A percentile compares a stretch with the other conserved stretches of the same genome.
Conservation (phyloP, 2,329 filamentous ascomycete genomes). For the Fusarium pseudograminearum region DNA sequence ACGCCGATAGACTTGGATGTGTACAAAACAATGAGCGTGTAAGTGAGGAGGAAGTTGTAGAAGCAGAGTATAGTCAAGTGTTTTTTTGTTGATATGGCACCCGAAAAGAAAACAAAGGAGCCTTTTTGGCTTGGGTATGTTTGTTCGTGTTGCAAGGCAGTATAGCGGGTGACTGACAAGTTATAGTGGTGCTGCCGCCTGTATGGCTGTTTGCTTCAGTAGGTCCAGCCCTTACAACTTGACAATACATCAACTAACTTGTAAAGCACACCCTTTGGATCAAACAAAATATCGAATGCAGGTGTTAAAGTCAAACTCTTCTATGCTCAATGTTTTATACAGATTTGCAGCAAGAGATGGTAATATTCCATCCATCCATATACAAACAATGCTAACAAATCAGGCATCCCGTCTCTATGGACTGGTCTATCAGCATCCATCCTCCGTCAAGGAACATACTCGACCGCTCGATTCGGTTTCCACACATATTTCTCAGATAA, state of each 20-base stretch:
- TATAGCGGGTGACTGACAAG: background rate
- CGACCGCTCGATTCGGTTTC: conserved; percentile 59
- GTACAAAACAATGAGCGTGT: conserved; percentile 30
- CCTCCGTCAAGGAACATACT: conserved; percentile 59
- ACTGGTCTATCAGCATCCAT: conserved; percentile 59
- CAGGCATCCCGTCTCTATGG: conserved; percentile 58
- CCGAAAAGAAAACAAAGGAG: conserved; percentile 49
- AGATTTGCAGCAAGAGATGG: conserved; percentile 57
- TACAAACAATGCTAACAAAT: background rate
- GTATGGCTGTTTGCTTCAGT: conserved; percentile 61
- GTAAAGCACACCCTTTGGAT: conserved; percentile 57
- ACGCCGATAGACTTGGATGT: conserved; percentile 16
- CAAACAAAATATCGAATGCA: conserved; percentile 63
- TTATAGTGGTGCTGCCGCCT: conserved; percentile 57
- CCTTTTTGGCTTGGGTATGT: conserved; percentile 60
- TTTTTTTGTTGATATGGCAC: conserved; percentile 25
- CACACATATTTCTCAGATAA: conserved; percentile 54
- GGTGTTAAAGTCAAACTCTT: conserved; percentile 55
- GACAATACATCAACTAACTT: background rate
- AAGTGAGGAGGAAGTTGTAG: background rate
- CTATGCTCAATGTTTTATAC: conserved; percentile 56
- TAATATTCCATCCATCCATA: conserved; percentile 7
- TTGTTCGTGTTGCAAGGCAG: fast-evolving
- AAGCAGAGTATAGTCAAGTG: background rate
- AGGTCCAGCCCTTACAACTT: conserved; percentile 30